These are phyloP conservation scores for Blastobotrys elegans DNA, from an alignment of 1,139 yeast genomes.

Conservation along the genomic window DNA sequence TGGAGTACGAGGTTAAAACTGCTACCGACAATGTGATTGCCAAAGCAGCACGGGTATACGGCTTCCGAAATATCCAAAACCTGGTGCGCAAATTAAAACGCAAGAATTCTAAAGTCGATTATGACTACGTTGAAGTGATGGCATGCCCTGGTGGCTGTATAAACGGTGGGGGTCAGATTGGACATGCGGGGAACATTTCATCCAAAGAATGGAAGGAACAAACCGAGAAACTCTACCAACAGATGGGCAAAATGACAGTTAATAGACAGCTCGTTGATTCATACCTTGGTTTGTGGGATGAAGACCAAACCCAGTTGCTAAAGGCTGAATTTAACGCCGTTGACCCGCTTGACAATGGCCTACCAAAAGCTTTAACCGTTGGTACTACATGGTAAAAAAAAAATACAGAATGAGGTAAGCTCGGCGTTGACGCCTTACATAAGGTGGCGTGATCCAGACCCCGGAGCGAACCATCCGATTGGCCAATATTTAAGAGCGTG, in stretches of 20 bases:
- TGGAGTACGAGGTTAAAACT: constrained; percentile 54
- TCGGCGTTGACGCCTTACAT: too few species aligned
- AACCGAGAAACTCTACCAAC: constrained; percentile 29
- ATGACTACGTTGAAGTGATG: constrained; percentile 91
- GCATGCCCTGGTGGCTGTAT: constrained; percentile 98
- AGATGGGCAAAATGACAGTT: constrained; percentile 22
- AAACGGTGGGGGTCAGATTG: constrained; percentile 93
- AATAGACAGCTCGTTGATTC: constrained; percentile 12
- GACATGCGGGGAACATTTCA: constrained; percentile 39
- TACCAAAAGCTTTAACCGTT: constrained; percentile 20
- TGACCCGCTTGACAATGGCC: constrained; percentile 14
- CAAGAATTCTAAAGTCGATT: constrained; percentile 38
- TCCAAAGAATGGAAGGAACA: constrained; percentile 34
- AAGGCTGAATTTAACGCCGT: constrained; percentile 21
- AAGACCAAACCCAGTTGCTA: constrained; percentile 14
- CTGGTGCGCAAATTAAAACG: constrained; percentile 77
- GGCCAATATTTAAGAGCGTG: too few species aligned
- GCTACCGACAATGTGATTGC: constrained; percentile 43
- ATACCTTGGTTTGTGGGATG: constrained; percentile 15
- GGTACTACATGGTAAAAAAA: constrained; percentile 24
- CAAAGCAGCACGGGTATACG: constrained; percentile 75
- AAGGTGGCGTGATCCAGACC: too few species aligned
- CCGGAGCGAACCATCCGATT: too few species aligned
- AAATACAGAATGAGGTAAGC: too few species aligned
- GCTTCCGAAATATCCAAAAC: constrained; percentile 91